Conservation (phyloP, 345 rosid genomes). For the Syzygium grande region DNA sequence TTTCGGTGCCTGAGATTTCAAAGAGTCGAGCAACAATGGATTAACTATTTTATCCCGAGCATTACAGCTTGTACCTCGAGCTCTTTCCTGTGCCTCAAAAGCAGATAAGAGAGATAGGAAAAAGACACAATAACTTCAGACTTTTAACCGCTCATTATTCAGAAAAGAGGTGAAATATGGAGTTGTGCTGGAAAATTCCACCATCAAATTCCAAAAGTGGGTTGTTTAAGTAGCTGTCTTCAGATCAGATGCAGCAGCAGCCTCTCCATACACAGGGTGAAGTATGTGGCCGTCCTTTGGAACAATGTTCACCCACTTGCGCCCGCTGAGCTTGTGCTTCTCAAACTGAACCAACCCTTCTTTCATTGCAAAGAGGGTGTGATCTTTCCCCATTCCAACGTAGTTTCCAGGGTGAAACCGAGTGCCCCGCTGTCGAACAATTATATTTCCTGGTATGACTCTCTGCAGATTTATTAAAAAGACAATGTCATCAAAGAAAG, state of each 20-base stretch:
- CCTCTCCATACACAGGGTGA: constrained; percentile 52
- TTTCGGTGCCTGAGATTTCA: neutral
- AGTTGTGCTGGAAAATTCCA: neutral
- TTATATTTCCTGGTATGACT: constrained; percentile 89
- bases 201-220: neutral
- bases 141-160: neutral
- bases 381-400: constrained; percentile 47
- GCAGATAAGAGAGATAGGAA: no score
- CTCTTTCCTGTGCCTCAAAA: neutral
- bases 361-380: constrained; percentile 36
- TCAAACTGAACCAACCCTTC: constrained; percentile 60
- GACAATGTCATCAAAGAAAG: neutral
- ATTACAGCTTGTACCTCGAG: neutral
- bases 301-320: constrained; percentile 25
- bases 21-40: neutral
- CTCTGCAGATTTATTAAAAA: constrained; percentile 23
- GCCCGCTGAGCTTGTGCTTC: constrained; percentile 62
- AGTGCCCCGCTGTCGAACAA: constrained; percentile 83
- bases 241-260: constrained; percentile 1
- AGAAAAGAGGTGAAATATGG: neutral
- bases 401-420: constrained; percentile 91
- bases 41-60: neutral
- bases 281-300: constrained; percentile 58
- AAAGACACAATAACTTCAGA: no score
- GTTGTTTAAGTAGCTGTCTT: constrained; percentile 1